phyloP scores from a whole-genome alignment of 2,329 filamentous ascomycete genomes.

The Botrytis tulipae region DNA sequence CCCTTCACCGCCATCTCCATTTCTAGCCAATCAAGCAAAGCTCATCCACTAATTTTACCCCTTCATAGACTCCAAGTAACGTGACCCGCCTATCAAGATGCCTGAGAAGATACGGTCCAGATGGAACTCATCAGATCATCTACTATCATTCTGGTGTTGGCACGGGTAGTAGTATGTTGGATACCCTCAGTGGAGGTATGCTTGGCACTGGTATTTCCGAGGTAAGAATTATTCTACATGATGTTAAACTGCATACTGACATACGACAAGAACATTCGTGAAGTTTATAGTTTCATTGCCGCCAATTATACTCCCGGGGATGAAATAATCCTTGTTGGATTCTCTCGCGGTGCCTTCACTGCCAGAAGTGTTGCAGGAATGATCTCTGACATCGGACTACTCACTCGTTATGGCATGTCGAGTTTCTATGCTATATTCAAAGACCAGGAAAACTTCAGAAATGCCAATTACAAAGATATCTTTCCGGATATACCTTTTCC shows the following conservation, averaged over 20 bases:
- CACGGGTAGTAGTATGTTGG: conserved; percentile 50
- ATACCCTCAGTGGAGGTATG: conserved; percentile 52
- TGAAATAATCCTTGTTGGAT: conserved; percentile 43
- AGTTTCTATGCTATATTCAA: conserved; percentile 46
- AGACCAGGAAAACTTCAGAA: conserved; percentile 38
- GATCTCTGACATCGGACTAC: conserved; percentile 38
- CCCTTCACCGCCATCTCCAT: conserved; percentile 17
- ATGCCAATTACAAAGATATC: conserved; percentile 39
- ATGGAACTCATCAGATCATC: conserved; percentile 55
- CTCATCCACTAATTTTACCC: conserved; percentile 6
- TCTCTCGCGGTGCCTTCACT: conserved; percentile 46
- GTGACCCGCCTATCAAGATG: conserved; percentile 59
- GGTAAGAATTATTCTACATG: conserved; percentile 22
- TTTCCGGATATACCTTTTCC: conserved; percentile 36
- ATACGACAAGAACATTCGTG: conserved; percentile 46
- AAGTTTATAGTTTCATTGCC: conserved; percentile 49
- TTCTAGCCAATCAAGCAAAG: conserved; percentile 7
- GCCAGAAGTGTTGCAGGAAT: conserved; percentile 42
- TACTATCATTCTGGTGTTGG: conserved; percentile 62
- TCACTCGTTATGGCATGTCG: conserved; percentile 45
- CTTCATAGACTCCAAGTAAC: conserved; percentile 52
- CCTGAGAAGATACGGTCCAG: conserved; percentile 50
- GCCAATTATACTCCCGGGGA: conserved; percentile 43
- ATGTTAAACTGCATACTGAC: conserved; percentile 39
- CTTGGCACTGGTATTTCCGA: conserved; percentile 52